Evolutionary conservation across 768 basidiomycete species (phyloP).

Genomic region (Tubosaeta sp.): DNA sequence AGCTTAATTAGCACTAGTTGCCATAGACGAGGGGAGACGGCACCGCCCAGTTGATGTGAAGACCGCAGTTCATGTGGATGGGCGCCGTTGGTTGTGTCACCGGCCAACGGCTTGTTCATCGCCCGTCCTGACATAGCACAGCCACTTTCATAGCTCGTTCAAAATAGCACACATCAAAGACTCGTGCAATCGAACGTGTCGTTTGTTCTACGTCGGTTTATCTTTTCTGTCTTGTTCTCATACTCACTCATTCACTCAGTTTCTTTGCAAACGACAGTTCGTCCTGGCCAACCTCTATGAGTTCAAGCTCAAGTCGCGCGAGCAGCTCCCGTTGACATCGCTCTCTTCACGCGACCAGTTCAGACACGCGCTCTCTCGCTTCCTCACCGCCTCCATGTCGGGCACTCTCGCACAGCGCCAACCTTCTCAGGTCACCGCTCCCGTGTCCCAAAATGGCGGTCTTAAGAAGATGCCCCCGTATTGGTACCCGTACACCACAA

Average conservation of each 20-base stretch:
- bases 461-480: slow-evolving; percentile 83
- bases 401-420: slow-evolving; percentile 21
- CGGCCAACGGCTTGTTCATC: too few species aligned
- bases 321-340: slow-evolving; percentile 40
- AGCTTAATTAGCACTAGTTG: too few species aligned
- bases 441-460: slow-evolving; percentile 30
- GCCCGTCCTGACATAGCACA: slow-evolving; percentile 1
- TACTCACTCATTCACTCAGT: neutral
- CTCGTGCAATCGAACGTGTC: slow-evolving; percentile 21
- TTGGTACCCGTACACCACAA: slow-evolving; percentile 91
- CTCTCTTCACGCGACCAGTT: slow-evolving; percentile 54
- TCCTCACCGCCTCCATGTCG: slow-evolving; percentile 50
- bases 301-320: slow-evolving; percentile 26
- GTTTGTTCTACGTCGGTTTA: slow-evolving; percentile 18
- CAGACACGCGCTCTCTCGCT: slow-evolving; percentile 47
- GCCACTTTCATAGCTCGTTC: slow-evolving; percentile 5
- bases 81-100: neutral
- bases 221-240: neutral
- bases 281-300: slow-evolving; percentile 28
- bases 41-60: neutral
- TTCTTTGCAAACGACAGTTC: slow-evolving; percentile 25
- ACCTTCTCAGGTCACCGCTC: slow-evolving; percentile 21
- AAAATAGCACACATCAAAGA: slow-evolving; percentile 19
- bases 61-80: neutral
- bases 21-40: too few species aligned